phyloP scores from a whole-genome alignment of 306 rosid genomes.

The Rosa lucieae region DNA sequence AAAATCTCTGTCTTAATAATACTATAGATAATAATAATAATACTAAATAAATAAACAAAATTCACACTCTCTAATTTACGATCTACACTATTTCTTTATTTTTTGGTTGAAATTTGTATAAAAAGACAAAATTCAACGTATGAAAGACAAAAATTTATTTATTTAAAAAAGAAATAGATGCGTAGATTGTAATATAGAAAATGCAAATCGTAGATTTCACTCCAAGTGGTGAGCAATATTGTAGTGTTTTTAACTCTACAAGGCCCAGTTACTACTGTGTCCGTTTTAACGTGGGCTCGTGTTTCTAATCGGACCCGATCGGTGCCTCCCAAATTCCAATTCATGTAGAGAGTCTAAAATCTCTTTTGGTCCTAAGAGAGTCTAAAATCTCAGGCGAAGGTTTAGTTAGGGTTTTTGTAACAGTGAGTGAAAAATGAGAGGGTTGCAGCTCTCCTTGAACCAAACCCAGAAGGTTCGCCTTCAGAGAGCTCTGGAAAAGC shows the following conservation, averaged over 20 bases:
- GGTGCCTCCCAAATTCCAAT: background rate
- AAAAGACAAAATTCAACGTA: no score
- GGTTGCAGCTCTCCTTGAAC: slow-evolving; percentile 49
- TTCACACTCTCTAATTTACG: no score
- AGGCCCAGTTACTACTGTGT: background rate
- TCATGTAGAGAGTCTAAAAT: background rate
- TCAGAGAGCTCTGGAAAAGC: slow-evolving; percentile 62
- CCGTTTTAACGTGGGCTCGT: background rate
- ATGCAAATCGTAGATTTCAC: no score
- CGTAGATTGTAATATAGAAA: no score
- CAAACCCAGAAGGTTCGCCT: slow-evolving; percentile 89
- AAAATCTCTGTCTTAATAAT: no score
- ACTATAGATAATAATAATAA: no score
- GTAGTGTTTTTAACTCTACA: background rate
- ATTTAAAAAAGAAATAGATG: no score
- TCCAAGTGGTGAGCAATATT: no score
- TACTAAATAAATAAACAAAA: no score
- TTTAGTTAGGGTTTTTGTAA: slow-evolving; percentile 13
- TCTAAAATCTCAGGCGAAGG: slow-evolving; percentile 6
- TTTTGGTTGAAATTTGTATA: no score
- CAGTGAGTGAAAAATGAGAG: slow-evolving; percentile 25
- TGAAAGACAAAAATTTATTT: no score
- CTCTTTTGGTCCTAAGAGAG: background rate
- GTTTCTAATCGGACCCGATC: background rate
- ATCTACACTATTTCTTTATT: no score